Base-by-base conservation (phyloP, 495 filamentous ascomycete genomes). In the Amniculicola lignicola region DNA sequence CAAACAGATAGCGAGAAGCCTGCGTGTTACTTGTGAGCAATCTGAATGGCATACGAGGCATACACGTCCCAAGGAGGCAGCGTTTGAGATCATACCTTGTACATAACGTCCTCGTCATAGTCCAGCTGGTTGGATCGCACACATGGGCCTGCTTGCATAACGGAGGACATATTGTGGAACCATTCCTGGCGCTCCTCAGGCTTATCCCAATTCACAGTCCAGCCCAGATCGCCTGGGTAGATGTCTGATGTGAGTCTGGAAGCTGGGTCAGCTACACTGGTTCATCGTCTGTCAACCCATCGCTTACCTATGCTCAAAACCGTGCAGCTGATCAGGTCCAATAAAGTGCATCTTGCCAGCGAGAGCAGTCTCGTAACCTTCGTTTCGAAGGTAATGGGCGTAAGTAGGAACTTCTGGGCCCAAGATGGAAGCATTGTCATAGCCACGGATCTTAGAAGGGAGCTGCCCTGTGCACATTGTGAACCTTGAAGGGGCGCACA, bases 311-410 rank as follows among this genome's bases (percentile, higher is more conserved):
- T 86, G 82, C 73, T 95, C 89, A 63, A 89, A 95, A 27, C 89
- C 89, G 69, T 95, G 89, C 46, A 94, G 76, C 72, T 95, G 89
- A 64, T 95, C 89, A 1, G 77, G 76, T 39, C 89, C 89, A 51
- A 90, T 87, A 70, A 95, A 95, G 68, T 95, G 89, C 89, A 95
- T 95, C 77, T 95, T 95, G 48, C 89, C 89, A 0, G 89, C 88
- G 57, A 95, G 72, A 3, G 83, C 84, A n/a, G 89, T 93, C 71
- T 94, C 85, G 64, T 95, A 95, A 38, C 87, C 88, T 64, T 85
- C 80, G 14, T 77, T 74, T n/a, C 89, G 87, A 37, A 95, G 75
- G 69, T 94, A 92, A 64, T 95, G 89, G 4, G 89, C 88, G 67
- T 91, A 94, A 1, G 89, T 95, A 2, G 88, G 89, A 23, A 82